These are phyloP conservation scores for Begonia fuchsioides DNA, from an alignment of 306 rosid genomes.

Conservation along the genomic window DNA sequence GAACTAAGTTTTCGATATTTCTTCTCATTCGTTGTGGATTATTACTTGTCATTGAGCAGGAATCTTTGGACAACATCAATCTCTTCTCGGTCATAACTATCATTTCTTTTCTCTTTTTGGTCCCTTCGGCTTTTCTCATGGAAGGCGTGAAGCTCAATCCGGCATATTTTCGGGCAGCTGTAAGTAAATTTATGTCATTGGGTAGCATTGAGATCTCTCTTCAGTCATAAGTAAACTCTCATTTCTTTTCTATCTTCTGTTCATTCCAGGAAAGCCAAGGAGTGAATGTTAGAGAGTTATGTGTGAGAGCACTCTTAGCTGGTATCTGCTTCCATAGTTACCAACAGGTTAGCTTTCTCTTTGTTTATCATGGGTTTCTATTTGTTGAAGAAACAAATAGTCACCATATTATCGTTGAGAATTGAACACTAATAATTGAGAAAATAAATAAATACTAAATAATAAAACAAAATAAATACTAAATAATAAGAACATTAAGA, in stretches of 20 bases:
- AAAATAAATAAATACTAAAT: too few relatives aligned
- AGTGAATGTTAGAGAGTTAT: conserved; percentile 47
- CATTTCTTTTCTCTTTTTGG: conserved; percentile 70
- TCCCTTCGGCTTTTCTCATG: conserved; percentile 52
- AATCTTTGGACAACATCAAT: conserved; percentile 77
- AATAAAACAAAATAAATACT: too few relatives aligned
- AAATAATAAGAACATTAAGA: too few relatives aligned
- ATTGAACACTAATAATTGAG: too few relatives aligned
- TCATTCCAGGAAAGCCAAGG: conserved; percentile 37
- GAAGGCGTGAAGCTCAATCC: conserved; percentile 89
- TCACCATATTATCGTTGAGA: too few relatives aligned
- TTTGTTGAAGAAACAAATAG: too few relatives aligned
- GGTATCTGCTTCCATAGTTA: conserved; percentile 92
- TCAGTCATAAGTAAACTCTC: too few relatives aligned
- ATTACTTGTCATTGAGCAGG: conserved; percentile 22
- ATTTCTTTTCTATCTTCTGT: not conserved
- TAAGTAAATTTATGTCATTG: conserved; percentile 24
- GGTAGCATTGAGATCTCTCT: too few relatives aligned
- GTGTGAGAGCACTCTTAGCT: conserved; percentile 59
- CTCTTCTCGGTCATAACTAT: conserved; percentile 86
- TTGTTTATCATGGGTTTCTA: not conserved
- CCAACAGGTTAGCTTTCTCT: conserved; percentile 56
- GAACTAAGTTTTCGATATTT: too few relatives aligned
- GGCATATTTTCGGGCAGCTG: conserved; percentile 47
- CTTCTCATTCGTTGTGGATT: too few relatives aligned